phyloP scores from a whole-genome alignment of 768 basidiomycete species.

The Boletus subparvulus region DNA sequence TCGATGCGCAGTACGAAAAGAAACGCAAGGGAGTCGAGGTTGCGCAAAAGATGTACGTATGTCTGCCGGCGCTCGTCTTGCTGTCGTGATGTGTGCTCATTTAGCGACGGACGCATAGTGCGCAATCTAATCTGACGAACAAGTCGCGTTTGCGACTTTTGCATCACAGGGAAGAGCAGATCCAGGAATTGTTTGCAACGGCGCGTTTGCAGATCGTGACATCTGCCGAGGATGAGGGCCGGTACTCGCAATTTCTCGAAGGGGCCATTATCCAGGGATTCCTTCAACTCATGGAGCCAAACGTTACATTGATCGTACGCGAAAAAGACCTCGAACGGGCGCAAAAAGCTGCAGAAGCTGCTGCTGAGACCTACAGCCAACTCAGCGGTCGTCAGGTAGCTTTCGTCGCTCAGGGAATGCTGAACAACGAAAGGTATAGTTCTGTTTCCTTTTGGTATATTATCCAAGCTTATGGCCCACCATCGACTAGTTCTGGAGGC shows the following conservation, averaged over 20 bases:
- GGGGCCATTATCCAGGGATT: slow-evolving; percentile 83
- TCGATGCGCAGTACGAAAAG: slow-evolving; percentile 94
- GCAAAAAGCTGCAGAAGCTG: slow-evolving; percentile 62
- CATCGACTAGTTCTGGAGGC: slow-evolving; percentile 70
- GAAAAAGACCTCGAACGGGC: slow-evolving; percentile 62
- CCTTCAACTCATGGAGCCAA: slow-evolving; percentile 77
- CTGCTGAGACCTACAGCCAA: slow-evolving; percentile 67
- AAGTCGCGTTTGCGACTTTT: slow-evolving; percentile 90
- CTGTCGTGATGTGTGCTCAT: not conserved
- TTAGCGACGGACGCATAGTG: slow-evolving; percentile 44
- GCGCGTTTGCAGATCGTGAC: slow-evolving; percentile 63
- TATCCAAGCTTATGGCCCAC: not conserved
- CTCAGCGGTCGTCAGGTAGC: slow-evolving; percentile 69
- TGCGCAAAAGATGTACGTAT: slow-evolving; percentile 89
- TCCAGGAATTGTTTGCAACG: slow-evolving; percentile 82
- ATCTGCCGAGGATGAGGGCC: slow-evolving; percentile 61
- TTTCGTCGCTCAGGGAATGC: slow-evolving; percentile 56
- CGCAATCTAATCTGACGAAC: slow-evolving; percentile 95
- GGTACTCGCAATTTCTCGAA: slow-evolving; percentile 82
- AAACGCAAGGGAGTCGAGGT: slow-evolving; percentile 92
- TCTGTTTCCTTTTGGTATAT: not conserved
- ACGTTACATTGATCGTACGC: slow-evolving; percentile 64
- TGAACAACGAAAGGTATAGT: slow-evolving; percentile 69
- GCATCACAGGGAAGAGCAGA: slow-evolving; percentile 86
- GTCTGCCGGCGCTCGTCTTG: not conserved